Conservation (phyloP, 108 stramenopile species). For the Fistulifera pelliculosa region DNA sequence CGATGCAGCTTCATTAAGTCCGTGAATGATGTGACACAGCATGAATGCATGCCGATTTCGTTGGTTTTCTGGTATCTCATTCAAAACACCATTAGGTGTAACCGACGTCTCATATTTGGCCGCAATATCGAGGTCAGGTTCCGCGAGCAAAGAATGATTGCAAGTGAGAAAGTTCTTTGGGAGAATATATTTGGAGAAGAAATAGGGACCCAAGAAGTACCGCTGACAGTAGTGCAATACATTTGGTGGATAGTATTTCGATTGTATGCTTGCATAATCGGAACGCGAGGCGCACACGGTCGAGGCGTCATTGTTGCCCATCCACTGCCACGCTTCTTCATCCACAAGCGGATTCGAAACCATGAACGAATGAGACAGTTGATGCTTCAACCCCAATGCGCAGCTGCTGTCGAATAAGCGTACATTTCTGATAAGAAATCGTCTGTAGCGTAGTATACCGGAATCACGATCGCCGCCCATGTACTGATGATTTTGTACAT, state of each 20-base stretch:
- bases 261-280: slow-evolving; percentile 17
- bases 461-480: slow-evolving; percentile 59
- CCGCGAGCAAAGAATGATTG: slow-evolving; percentile 45
- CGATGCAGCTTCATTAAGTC: slow-evolving; percentile 63
- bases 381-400: slow-evolving; percentile 59
- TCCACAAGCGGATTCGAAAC: slow-evolving; percentile 42
- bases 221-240: slow-evolving; percentile 60
- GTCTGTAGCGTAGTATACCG: slow-evolving; percentile 55
- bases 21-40: slow-evolving; percentile 57
- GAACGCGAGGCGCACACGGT: slow-evolving; percentile 61
- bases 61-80: slow-evolving; percentile 2
- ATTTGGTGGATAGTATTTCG: slow-evolving; percentile 18
- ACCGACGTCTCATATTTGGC: slow-evolving; percentile 38
- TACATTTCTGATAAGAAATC: slow-evolving; percentile 89
- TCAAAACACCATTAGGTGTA: slow-evolving; percentile 8
- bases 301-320: slow-evolving; percentile 27
- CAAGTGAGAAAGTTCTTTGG: slow-evolving; percentile 60
- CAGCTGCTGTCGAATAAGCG: slow-evolving; percentile 79
- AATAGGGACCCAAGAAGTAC: slow-evolving; percentile 24
- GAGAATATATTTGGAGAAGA: slow-evolving; percentile 59
- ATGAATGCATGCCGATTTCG: slow-evolving; percentile 52
- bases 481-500: slow-evolving; percentile 53
- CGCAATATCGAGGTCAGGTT: slow-evolving; percentile 51
- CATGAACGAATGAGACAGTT: slow-evolving; percentile 56
- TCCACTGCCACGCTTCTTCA: slow-evolving; percentile 55